phyloP scores from a whole-genome alignment of 2,329 filamentous ascomycete genomes.

The Aspergillus thermomutatus region DNA sequence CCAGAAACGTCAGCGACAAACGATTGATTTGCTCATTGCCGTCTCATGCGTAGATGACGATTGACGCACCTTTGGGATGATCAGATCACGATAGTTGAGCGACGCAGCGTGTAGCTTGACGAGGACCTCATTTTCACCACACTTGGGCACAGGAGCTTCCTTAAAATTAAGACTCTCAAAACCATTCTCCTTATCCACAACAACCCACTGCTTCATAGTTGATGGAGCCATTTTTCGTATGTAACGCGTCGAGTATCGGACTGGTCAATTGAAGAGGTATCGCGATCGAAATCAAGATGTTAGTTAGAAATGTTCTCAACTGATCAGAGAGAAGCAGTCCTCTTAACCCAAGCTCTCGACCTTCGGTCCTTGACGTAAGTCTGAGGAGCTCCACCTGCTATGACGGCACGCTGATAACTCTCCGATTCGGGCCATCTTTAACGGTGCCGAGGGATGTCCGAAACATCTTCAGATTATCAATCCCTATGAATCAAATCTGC shows the following conservation, averaged over 20 bases:
- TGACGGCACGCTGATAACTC: neutral
- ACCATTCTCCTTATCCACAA: slow-evolving; percentile 48
- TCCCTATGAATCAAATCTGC: neutral
- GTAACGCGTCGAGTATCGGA: neutral
- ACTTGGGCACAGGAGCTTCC: slow-evolving; percentile 52
- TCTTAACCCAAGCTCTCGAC: neutral
- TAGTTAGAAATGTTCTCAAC: neutral
- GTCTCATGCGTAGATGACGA: slow-evolving; percentile 38
- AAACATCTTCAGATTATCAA: neutral
- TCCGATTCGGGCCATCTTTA: neutral
- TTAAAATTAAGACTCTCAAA: slow-evolving; percentile 60
- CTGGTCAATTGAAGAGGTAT: neutral
- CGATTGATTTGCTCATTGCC: neutral
- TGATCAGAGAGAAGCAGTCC: neutral
- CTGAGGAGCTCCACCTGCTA: neutral
- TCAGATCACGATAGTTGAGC: slow-evolving; percentile 50
- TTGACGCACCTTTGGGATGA: slow-evolving; percentile 43
- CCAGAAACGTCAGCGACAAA: slow-evolving; percentile 1
- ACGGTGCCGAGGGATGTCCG: neutral
- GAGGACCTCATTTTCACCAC: slow-evolving; percentile 69
- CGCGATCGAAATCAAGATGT: neutral
- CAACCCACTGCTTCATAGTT: slow-evolving; percentile 55
- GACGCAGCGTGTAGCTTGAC: slow-evolving; percentile 58
- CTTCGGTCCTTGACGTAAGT: neutral
- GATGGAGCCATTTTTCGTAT: slow-evolving; percentile 33